Base-by-base conservation (phyloP, 164 flowering plant genomes). In the Chimonanthus praecox region DNA sequence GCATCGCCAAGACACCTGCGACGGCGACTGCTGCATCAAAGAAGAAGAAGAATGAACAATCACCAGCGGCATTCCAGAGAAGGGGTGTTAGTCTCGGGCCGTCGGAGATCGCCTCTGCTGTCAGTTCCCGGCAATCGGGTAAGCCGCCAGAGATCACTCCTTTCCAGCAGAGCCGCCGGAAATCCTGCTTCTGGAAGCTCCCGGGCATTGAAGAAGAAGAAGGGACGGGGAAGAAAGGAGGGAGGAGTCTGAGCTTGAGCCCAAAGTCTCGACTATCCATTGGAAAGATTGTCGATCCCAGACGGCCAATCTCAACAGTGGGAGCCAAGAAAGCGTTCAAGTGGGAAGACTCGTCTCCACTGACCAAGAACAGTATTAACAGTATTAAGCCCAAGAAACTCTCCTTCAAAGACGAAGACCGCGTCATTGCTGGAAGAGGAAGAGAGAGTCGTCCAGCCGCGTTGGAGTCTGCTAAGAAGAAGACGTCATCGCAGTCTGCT, bases 151-250 rank as follows among this genome's bases (percentile, higher is more conserved):
- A 86, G 8, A 72, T 64, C 16, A 85, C 94, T 4, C 88, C 90
- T 0, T 67, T 82, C 74, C 87, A 71, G 4, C 78, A 83, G 80
- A 81, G 13, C 73, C 85, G 93, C 49, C 75, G 95, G 51, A 83
- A 88, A 77, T 88, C 93, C 0, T 87, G 94, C 72, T 87, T 82
- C 72, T 84, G 81, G 81, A 90, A 88, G 83, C 81, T 89, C 10
- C 78, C 82, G 11, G 95, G 82, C 0, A 80, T 90, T 33, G 89
- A 90, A 58, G 97, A 92, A 75, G 76, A 71, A 67, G 61, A 54
- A 54, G 60, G 5, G 44, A 33, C 13, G 81, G 63, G 82, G 77
- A 72, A 85, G 84, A 74, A 89, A 87, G 5, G 84, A 83, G 75
- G 82, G 61, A 49, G 78, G 73, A 58, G 87, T 70, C 48, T 71